phyloP scores from a whole-genome alignment of 805 yeast species.

The Hemisphaericaspora nanyangensis region DNA sequence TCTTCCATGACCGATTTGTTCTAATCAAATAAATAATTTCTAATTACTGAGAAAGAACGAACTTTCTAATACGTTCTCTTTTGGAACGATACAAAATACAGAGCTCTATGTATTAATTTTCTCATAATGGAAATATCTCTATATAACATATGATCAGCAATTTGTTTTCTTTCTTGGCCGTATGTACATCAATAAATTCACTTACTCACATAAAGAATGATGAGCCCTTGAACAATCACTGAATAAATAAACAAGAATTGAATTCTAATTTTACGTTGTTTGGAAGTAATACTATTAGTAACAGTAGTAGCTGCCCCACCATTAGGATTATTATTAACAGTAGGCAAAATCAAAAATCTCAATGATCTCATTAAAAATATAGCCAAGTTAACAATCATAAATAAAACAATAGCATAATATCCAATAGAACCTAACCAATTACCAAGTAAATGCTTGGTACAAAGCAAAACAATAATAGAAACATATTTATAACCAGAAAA shows the following conservation, averaged over 20 bases:
- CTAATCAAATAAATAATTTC: too few species aligned
- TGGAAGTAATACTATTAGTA: conserved; percentile 55
- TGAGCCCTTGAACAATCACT: conserved; percentile 69
- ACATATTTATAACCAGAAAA: conserved; percentile 95
- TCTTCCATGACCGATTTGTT: too few species aligned
- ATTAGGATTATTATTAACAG: too few species aligned
- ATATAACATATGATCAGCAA: too few species aligned
- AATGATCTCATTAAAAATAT: conserved; percentile 68
- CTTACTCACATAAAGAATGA: conserved; percentile 66
- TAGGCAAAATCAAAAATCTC: conserved; percentile 63
- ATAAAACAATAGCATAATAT: conserved; percentile 33
- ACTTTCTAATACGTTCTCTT: too few species aligned
- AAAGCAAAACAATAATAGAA: conserved; percentile 58
- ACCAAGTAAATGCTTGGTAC: conserved; percentile 46
- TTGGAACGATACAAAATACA: too few species aligned
- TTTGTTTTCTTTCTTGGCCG: too few species aligned
- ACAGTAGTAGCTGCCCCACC: conserved; percentile 19
- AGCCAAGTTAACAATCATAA: conserved; percentile 44
- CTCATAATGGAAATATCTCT: too few species aligned
- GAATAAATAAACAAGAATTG: conserved; percentile 85
- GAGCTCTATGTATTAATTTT: too few species aligned
- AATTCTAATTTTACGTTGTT: conserved; percentile 74
- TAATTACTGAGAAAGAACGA: too few species aligned
- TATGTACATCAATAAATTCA: too few species aligned
- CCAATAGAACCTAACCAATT: conserved; percentile 22